A percentile compares a stretch with the other conserved stretches of the same genome.
Conservation (phyloP, 441 rosid genomes). For the Bocquillonia castaneifolia region DNA sequence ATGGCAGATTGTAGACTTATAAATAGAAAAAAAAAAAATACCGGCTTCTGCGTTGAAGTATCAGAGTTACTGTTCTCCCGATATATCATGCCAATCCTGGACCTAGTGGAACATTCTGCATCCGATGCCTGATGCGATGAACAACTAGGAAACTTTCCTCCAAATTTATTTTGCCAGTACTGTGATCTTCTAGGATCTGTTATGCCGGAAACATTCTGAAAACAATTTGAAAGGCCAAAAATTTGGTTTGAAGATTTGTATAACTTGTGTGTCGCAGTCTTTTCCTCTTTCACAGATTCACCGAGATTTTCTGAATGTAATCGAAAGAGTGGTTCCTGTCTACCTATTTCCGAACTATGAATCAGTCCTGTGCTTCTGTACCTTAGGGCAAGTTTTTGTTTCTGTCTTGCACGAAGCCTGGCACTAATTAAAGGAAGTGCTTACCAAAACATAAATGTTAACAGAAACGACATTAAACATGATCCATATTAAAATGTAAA, state of each 20-base stretch:
- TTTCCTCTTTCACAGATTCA: conserved; percentile 29
- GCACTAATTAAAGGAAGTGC: conserved; percentile 38
- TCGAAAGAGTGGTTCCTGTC: conserved; percentile 9
- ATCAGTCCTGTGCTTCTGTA: conserved; percentile 48
- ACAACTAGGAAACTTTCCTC: conserved; percentile 10
- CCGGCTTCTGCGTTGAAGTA: neutral
- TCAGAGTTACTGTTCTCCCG: conserved; percentile 40
- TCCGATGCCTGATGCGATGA: conserved; percentile 45
- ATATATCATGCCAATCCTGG: conserved; percentile 59
- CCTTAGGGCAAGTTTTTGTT: conserved; percentile 53
- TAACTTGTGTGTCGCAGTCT: conserved; percentile 41
- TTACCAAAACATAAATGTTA: neutral
- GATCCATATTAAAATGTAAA: conserved; percentile 18
- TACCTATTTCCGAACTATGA: conserved; percentile 27
- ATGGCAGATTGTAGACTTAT: neutral
- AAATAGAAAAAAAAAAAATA: neutral
- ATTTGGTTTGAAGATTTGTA: conserved; percentile 8
- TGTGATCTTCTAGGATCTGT: neutral
- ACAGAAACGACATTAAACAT: neutral
- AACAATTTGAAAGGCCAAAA: neutral
- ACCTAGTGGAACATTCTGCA: conserved; percentile 52
- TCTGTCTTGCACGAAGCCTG: conserved; percentile 88
- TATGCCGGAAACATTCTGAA: neutral
- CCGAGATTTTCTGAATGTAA: conserved; percentile 14
- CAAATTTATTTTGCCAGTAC: neutral